Evolutionary conservation across 129 eudicot species (phyloP).

Genomic region (Heracleum sosnowskyi): DNA sequence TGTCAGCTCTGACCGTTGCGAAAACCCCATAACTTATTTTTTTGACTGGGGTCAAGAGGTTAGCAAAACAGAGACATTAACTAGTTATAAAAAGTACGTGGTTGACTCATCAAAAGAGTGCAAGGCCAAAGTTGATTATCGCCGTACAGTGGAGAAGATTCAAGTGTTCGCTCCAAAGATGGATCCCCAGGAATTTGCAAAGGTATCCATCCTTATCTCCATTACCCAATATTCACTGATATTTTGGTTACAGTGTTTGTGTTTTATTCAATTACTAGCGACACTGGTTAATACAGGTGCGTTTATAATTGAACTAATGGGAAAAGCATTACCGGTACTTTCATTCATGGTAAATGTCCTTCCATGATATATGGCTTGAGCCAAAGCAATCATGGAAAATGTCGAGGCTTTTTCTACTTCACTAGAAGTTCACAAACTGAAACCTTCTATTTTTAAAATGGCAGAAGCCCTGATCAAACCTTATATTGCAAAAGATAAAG

Average conservation of each 20-base stretch:
- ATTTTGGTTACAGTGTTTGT: not conserved
- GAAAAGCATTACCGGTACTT: not conserved
- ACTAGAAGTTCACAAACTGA: not conserved
- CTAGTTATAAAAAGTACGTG: slow-evolving; percentile 33
- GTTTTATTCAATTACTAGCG: not conserved
- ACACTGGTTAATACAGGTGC: not conserved
- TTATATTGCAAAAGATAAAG: not conserved
- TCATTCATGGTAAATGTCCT: not conserved
- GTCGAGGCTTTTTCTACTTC: not conserved
- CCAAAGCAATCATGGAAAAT: not conserved
- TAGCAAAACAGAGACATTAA: slow-evolving; percentile 33
- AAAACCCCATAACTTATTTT: slow-evolving; percentile 46
- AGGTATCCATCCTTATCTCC: slow-evolving; percentile 39
- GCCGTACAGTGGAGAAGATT: slow-evolving; percentile 38
- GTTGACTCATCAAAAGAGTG: slow-evolving; percentile 27
- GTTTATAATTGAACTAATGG: not conserved
- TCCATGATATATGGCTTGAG: not conserved
- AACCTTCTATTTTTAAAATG: not conserved
- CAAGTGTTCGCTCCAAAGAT: slow-evolving; percentile 48
- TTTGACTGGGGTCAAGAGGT: slow-evolving; percentile 34
- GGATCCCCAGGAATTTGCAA: slow-evolving; percentile 41
- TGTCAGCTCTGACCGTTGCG: slow-evolving; percentile 43
- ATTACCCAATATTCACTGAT: not conserved
- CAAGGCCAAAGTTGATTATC: slow-evolving; percentile 28
- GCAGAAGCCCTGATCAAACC: not conserved